These are phyloP conservation scores for Verticillium nubilum DNA, from an alignment of 2,329 filamentous ascomycete genomes.

Conservation along the genomic window DNA sequence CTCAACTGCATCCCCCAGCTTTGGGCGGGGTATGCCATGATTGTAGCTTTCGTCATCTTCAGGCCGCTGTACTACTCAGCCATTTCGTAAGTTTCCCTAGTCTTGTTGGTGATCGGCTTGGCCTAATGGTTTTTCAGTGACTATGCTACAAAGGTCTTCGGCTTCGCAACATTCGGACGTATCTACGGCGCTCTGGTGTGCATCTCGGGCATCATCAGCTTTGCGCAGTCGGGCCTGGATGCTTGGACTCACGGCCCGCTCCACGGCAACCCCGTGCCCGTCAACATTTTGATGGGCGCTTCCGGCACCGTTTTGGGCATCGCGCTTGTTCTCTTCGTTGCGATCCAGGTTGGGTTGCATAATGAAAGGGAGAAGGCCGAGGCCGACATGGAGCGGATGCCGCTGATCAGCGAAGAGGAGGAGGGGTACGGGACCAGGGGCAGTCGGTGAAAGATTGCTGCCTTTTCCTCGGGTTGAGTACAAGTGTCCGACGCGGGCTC, in stretches of 20 bases:
- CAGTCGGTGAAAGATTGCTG: neutral
- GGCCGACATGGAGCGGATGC: conserved; percentile 2
- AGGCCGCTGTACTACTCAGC: conserved; percentile 72
- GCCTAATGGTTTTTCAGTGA: conserved; percentile 35
- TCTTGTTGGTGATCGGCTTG: neutral
- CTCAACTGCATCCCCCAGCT: conserved; percentile 59
- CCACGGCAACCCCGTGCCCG: conserved; percentile 54
- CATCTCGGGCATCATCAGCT: conserved; percentile 65
- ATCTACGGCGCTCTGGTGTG: conserved; percentile 75
- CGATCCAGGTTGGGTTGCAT: conserved; percentile 12
- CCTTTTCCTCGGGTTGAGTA: neutral
- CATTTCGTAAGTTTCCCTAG: conserved; percentile 44
- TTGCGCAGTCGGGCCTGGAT: conserved; percentile 65
- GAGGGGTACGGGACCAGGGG: neutral
- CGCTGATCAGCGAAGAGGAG: conserved; percentile 3
- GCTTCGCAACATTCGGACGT: conserved; percentile 74
- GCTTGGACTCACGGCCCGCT: conserved; percentile 60
- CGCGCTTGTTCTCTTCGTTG: conserved; percentile 50
- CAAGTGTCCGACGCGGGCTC: neutral
- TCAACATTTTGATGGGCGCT: conserved; percentile 54
- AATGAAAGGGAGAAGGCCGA: conserved; percentile 4
- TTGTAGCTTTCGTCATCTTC: conserved; percentile 64
- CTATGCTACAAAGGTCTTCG: conserved; percentile 76
- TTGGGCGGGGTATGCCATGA: conserved; percentile 60
- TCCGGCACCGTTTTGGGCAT: conserved; percentile 49